Percentiles rank a stretch among this genome's conserved stretches.
Evolutionary conservation across 805 yeast genomes (phyloP).

Genomic region (Candida saitoana): DNA sequence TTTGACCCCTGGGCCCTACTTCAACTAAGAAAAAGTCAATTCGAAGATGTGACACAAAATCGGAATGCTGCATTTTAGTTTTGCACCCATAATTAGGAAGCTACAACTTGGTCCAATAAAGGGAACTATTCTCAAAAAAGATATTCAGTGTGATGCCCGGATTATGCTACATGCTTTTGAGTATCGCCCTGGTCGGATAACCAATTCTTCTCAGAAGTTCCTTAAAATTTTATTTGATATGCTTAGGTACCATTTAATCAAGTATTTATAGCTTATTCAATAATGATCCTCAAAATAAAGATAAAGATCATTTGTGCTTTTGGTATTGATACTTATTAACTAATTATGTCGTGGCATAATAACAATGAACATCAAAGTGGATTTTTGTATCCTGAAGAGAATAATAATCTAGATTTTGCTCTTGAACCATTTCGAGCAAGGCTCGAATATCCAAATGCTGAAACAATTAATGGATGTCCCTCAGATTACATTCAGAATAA

Average conservation of each 20-base stretch:
- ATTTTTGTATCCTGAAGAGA: not conserved
- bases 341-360: not conserved
- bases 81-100: conserved; percentile 1
- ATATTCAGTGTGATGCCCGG: not conserved
- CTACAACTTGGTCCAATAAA: not conserved
- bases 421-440: not conserved
- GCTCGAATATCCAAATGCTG: not conserved
- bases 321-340: too few species aligned
- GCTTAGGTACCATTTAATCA: too few species aligned
- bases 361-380: not conserved
- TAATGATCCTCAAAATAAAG: not conserved
- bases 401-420: not conserved
- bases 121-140: not conserved
- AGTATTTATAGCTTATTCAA: not conserved
- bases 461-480: not conserved
- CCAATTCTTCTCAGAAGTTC: too few species aligned
- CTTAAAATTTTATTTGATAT: too few species aligned
- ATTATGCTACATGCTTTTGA: not conserved
- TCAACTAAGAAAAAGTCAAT: not conserved
- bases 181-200: not conserved
- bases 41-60: not conserved
- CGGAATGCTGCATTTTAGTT: not conserved
- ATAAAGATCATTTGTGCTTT: too few species aligned
- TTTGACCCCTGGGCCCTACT: not conserved
- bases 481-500: not conserved